Conservation (phyloP, 805 yeast genomes). For the Ogataea saltuana region DNA sequence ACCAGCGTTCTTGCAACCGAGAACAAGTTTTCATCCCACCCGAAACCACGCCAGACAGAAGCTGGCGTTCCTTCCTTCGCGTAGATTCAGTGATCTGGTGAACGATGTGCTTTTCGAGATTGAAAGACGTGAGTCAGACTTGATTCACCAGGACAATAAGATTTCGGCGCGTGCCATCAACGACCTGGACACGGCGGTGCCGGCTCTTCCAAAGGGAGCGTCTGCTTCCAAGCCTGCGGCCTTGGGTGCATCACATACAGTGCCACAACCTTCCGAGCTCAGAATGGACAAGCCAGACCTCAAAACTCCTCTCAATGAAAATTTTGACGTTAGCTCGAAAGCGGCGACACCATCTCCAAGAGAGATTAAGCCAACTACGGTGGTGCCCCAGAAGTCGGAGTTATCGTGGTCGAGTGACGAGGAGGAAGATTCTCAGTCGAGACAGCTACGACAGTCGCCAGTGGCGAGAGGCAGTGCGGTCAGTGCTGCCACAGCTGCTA, state of each 20-base stretch:
- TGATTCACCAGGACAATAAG: slow-evolving; percentile 18
- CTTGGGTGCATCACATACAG: slow-evolving; percentile 1
- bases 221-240: neutral
- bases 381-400: slow-evolving; percentile 82
- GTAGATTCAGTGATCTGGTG: slow-evolving; percentile 85
- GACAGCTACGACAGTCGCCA: slow-evolving; percentile 4
- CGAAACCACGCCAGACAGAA: slow-evolving; percentile 95
- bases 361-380: slow-evolving; percentile 56
- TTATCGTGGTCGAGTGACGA: slow-evolving; percentile 90
- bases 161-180: slow-evolving; percentile 16
- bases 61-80: slow-evolving; percentile 76
- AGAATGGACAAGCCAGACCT: slow-evolving; percentile 2
- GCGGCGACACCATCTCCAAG: slow-evolving; percentile 34
- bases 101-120: slow-evolving; percentile 87
- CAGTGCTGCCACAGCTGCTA: neutral
- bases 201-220: neutral
- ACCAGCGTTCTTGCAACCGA: slow-evolving; percentile 67
- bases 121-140: slow-evolving; percentile 48
- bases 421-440: slow-evolving; percentile 44
- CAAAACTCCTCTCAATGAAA: slow-evolving; percentile 22
- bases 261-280: slow-evolving; percentile 2
- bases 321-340: slow-evolving; percentile 9
- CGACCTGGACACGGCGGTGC: slow-evolving; percentile 7
- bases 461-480: neutral
- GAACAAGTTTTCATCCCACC: slow-evolving; percentile 79